Conservation (phyloP, 305 asterid species). For the Solanum hybrid region DNA sequence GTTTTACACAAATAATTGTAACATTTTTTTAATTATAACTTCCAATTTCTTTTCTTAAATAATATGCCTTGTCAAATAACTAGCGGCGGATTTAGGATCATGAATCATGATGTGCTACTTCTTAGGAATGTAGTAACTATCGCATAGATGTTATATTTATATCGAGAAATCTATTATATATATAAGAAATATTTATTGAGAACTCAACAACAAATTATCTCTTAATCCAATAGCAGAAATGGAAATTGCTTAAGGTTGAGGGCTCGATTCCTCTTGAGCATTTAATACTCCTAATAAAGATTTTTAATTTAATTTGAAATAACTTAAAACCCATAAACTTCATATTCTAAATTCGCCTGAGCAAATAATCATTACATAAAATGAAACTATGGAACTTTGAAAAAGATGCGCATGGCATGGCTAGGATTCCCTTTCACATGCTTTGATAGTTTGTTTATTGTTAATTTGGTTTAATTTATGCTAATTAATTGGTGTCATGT, state of each 20-base stretch:
- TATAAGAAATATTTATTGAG: neutral
- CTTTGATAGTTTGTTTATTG: neutral
- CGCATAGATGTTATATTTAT: no score
- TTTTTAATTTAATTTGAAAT: neutral
- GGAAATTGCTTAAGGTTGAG: neutral
- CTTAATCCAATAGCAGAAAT: neutral
- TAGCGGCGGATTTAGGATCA: neutral
- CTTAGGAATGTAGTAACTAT: neutral
- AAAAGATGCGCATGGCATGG: neutral
- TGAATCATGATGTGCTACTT: neutral
- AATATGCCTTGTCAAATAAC: neutral
- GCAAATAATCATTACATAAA: neutral
- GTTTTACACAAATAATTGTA: neutral
- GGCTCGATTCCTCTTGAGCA: neutral
- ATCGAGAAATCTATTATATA: no score
- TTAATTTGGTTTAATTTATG: neutral
- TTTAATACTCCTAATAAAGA: neutral
- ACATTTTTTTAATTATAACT: neutral
- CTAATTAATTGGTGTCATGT: neutral
- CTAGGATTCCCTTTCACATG: conserved; percentile 4
- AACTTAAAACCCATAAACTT: neutral
- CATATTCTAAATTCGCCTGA: fast-evolving
- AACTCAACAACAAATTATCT: neutral
- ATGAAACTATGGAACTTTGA: neutral
- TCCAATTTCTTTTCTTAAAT: no score